Evolutionary conservation across 345 rosid species (phyloP).

Genomic region (Linum lewisii): DNA sequence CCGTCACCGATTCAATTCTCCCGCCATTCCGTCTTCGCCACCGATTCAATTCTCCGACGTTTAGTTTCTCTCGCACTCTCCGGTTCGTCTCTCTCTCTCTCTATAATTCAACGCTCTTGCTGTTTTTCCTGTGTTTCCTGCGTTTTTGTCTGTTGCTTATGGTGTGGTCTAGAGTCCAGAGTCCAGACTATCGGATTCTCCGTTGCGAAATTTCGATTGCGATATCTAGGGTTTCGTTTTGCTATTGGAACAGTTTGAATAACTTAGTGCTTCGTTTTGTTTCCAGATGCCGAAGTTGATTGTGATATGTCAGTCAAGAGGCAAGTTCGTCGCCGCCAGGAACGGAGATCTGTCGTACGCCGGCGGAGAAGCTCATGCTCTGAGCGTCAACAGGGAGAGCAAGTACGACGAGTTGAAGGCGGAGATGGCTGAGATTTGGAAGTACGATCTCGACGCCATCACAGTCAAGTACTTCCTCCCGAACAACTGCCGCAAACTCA

Average conservation of each 20-base stretch:
- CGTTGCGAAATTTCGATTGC: not conserved
- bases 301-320: slow-evolving; percentile 21
- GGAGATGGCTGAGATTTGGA: slow-evolving; percentile 23
- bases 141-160: not conserved
- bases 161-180: not conserved
- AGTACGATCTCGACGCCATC: slow-evolving; percentile 9
- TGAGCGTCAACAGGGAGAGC: slow-evolving; percentile 10
- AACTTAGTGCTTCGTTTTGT: not conserved
- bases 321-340: slow-evolving; percentile 12
- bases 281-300: slow-evolving; percentile 9
- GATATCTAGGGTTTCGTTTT: slow-evolving; percentile 1
- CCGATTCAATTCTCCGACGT: not conserved
- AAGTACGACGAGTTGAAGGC: slow-evolving; percentile 15
- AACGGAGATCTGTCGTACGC: slow-evolving; percentile 17
- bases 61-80: not conserved
- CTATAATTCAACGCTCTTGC: not conserved
- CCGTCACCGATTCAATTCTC: not conserved
- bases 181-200: not conserved
- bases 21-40: not conserved
- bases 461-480: slow-evolving; percentile 20
- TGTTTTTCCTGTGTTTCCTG: not conserved
- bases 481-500: slow-evolving; percentile 16
- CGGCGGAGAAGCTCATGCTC: slow-evolving; percentile 25
- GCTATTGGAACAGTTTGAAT: not conserved
- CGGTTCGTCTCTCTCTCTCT: not conserved